Evolutionary conservation across 2,329 filamentous ascomycete species (phyloP).

Genomic region (Coniochaeta hoffmannii): DNA sequence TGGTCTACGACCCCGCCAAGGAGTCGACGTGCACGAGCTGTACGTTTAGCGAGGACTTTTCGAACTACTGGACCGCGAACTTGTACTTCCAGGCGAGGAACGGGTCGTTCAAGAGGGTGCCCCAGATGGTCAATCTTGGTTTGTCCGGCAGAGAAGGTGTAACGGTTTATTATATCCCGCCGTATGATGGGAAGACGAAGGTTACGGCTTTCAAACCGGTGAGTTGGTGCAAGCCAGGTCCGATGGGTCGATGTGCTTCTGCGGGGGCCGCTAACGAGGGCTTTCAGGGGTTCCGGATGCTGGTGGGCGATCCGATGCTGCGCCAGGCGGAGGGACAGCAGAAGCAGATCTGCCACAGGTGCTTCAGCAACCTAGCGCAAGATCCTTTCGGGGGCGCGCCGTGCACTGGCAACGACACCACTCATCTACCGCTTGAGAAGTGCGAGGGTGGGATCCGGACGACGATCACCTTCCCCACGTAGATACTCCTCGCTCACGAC

Average conservation of each 20-base stretch:
- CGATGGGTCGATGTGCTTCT: slow-evolving; percentile 7
- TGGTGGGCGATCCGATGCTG: slow-evolving; percentile 21
- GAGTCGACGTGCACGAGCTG: slow-evolving; percentile 20
- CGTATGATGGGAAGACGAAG: slow-evolving; percentile 27
- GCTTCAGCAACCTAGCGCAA: slow-evolving; percentile 4
- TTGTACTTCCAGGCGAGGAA: slow-evolving; percentile 21
- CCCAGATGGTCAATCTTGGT: slow-evolving; percentile 24
- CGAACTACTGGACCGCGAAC: slow-evolving; percentile 28
- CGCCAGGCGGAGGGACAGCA: slow-evolving; percentile 10
- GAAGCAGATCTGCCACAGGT: slow-evolving; percentile 14
- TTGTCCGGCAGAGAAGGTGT: slow-evolving; percentile 25
- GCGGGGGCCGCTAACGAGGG: background rate
- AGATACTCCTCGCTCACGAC: slow-evolving; percentile 7
- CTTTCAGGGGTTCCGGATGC: slow-evolving; percentile 29
- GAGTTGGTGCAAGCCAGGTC: background rate
- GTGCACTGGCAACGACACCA: slow-evolving; percentile 19
- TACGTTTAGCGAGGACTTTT: slow-evolving; percentile 27
- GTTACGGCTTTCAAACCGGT: slow-evolving; percentile 35
- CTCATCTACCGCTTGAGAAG: slow-evolving; percentile 25
- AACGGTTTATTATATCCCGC: slow-evolving; percentile 33
- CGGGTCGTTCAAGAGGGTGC: slow-evolving; percentile 26
- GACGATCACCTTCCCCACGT: slow-evolving; percentile 33
- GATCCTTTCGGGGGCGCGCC: slow-evolving; percentile 9
- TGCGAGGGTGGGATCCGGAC: slow-evolving; percentile 34
- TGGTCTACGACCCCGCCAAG: slow-evolving; percentile 11